These are phyloP conservation scores for Chlamydomonas reinhardtii DNA, from an alignment of 163 green algal species.

Conservation along the genomic window DNA sequence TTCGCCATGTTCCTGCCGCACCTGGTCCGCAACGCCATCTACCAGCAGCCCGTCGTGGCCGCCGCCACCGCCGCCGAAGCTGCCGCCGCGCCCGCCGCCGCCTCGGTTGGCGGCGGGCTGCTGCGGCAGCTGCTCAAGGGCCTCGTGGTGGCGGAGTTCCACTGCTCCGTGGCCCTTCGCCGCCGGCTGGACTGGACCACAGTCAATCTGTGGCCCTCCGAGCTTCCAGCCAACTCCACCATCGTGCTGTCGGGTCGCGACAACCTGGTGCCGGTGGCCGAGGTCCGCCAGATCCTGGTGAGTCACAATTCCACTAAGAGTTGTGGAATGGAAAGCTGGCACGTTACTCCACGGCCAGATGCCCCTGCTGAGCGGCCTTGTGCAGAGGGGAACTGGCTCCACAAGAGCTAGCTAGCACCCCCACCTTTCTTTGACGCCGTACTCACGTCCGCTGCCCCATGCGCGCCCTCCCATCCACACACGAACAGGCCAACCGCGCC, in stretches of 20 bases:
- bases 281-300: constrained; percentile 45
- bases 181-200: constrained; percentile 48
- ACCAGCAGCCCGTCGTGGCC: constrained; percentile 28
- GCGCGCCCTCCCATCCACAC: no score
- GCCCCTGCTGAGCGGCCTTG: no score
- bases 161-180: constrained; percentile 55
- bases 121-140: constrained; percentile 25
- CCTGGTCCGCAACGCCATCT: constrained; percentile 52
- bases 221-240: constrained; percentile 40
- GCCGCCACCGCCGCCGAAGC: background rate
- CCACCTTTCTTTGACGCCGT: no score
- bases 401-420: no score
- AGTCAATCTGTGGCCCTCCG: constrained; percentile 58
- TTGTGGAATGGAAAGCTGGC: no score
- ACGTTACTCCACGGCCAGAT: no score
- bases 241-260: constrained; percentile 52
- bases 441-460: no score
- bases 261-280: constrained; percentile 55
- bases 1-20: constrained; percentile 63
- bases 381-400: no score
- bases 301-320: background rate
- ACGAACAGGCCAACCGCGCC: constrained; percentile 19
- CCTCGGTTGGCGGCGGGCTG: background rate
- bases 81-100: background rate
- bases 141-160: constrained; percentile 58